Evolutionary conservation across 768 basidiomycete species (phyloP), one percentile per base, ranked within the genome.

Genomic region (Suillus subluteus): DNA sequence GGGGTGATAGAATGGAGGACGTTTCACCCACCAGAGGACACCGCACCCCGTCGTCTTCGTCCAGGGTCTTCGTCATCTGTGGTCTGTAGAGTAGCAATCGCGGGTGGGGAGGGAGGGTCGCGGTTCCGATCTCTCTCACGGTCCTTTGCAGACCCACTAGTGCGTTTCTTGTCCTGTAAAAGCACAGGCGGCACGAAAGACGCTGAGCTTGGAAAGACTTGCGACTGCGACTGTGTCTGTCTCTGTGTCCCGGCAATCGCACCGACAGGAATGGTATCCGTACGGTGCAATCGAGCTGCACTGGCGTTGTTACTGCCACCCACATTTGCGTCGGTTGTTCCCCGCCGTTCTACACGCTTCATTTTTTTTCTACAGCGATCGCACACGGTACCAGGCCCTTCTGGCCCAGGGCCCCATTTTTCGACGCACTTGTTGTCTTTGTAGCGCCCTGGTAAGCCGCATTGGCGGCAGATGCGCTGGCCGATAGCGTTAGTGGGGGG

Each of bases 311-410:
- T 70, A 76, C 69, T 68, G 64, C 62, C 44, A 26, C 8, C 46
- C n/a, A 43, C 58, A 21, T 44, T 44, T 12, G 32, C 62, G n/a
- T 90, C 89, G 2, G 90, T 75, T 12, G 90, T 91, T 9, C 88
- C 90, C 9, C 91, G 81, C 26, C 90, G 81, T 73, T 94, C 92
- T 61, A 91, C 89, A 2, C 92, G 87, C 78, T 93, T 93, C 91
- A 92, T 92, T 76, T 93, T 92, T 76, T 94, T 94, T 62, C 92
- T 86, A 76, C 92, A 92, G 85, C 91, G 80, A 81, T 94, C 92
- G 72, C 91, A 94, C 0, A 94, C 91, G 0, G 92, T 94, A 26
- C 91, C 92, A 62, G 92, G 92, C 0, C 92, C 92, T 77, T 89
- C 85, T 58, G 92, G 92, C 5, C 92, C 92, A 30, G 92, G 91